A percentile compares a stretch with the other conserved stretches of the same genome.
These are phyloP conservation scores for Scheffersomyces coipomensis DNA, from an alignment of 805 yeast genomes.

Conservation along the genomic window DNA sequence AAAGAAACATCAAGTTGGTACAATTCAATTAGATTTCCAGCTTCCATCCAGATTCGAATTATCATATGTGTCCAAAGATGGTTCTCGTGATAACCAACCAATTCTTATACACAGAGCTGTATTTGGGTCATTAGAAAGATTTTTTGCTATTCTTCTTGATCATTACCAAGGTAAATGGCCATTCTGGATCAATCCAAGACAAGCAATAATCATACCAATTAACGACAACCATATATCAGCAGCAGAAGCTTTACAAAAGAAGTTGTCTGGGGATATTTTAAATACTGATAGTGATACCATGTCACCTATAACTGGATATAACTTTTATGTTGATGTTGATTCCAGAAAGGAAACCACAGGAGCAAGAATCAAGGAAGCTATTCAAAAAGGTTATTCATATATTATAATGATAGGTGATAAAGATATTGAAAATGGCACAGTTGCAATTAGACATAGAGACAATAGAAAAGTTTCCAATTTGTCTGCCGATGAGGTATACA, in stretches of 20 bases:
- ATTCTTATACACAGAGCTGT: slow-evolving; percentile 97
- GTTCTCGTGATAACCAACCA: slow-evolving; percentile 60
- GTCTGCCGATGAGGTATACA: slow-evolving; percentile 49
- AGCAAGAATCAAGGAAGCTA: slow-evolving; percentile 75
- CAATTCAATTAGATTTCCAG: slow-evolving; percentile 93
- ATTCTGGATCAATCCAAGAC: slow-evolving; percentile 93
- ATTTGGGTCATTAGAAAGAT: slow-evolving; percentile 91
- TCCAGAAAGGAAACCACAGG: slow-evolving; percentile 76
- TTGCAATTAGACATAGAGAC: slow-evolving; percentile 63
- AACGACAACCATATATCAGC: slow-evolving; percentile 57
- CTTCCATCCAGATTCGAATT: slow-evolving; percentile 82
- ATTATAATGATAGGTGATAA: slow-evolving; percentile 85
- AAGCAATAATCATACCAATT: slow-evolving; percentile 81
- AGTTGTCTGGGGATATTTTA: slow-evolving; percentile 46
- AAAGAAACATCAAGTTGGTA: slow-evolving; percentile 90
- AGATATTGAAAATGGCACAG: slow-evolving; percentile 59
- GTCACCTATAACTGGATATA: slow-evolving; percentile 55
- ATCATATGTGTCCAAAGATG: slow-evolving; percentile 54
- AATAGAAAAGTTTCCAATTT: slow-evolving; percentile 44
- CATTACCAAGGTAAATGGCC: slow-evolving; percentile 96
- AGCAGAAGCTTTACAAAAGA: slow-evolving; percentile 47
- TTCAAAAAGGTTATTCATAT: slow-evolving; percentile 70
- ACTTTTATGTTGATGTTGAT: slow-evolving; percentile 77
- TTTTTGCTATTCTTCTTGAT: slow-evolving; percentile 85
- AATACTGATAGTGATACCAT: slow-evolving; percentile 30